These are phyloP conservation scores for Mycena sp. DNA, from an alignment of 1,284 basidiomycete genomes.

Conservation along the genomic window DNA sequence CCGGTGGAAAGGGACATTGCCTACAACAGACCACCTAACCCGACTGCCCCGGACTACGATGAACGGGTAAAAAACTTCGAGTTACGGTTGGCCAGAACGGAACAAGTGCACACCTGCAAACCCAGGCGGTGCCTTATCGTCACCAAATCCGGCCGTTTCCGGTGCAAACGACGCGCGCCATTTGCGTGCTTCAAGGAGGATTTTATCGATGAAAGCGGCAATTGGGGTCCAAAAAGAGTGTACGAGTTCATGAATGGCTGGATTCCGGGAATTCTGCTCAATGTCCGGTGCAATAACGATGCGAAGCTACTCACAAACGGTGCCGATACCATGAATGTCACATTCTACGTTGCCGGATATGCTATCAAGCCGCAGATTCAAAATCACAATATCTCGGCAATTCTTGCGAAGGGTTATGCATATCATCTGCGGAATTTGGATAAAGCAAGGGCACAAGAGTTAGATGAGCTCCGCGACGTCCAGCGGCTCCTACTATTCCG, in stretches of 20 bases:
- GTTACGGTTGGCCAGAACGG: slow-evolving; percentile 30
- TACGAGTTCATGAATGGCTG: slow-evolving; percentile 42
- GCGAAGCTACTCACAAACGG: slow-evolving; percentile 46
- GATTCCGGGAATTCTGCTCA: slow-evolving; percentile 36
- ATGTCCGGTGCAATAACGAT: slow-evolving; percentile 45
- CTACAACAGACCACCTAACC: slow-evolving; percentile 43
- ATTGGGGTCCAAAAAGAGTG: slow-evolving; percentile 35
- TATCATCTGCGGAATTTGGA: slow-evolving; percentile 33
- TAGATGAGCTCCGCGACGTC: slow-evolving; percentile 27
- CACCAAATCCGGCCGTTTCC: slow-evolving; percentile 27
- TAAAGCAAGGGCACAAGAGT: background rate
- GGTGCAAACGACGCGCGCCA: slow-evolving; percentile 49
- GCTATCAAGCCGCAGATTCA: slow-evolving; percentile 38
- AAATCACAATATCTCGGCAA: slow-evolving; percentile 41
- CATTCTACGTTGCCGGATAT: slow-evolving; percentile 44
- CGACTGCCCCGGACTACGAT: slow-evolving; percentile 19
- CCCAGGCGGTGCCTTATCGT: slow-evolving; percentile 34
- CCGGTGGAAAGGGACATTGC: slow-evolving; percentile 34
- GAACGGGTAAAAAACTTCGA: background rate
- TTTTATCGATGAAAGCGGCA: slow-evolving; percentile 34
- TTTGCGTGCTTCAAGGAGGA: slow-evolving; percentile 34
- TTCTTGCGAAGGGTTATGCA: slow-evolving; percentile 40
- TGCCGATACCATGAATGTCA: slow-evolving; percentile 34
- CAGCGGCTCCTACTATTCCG: slow-evolving; percentile 38
- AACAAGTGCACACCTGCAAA: slow-evolving; percentile 45